Evolutionary conservation across 106 monocot species (phyloP), one percentile per base, ranked within the genome.

Genomic region (Acorus gramineus): DNA sequence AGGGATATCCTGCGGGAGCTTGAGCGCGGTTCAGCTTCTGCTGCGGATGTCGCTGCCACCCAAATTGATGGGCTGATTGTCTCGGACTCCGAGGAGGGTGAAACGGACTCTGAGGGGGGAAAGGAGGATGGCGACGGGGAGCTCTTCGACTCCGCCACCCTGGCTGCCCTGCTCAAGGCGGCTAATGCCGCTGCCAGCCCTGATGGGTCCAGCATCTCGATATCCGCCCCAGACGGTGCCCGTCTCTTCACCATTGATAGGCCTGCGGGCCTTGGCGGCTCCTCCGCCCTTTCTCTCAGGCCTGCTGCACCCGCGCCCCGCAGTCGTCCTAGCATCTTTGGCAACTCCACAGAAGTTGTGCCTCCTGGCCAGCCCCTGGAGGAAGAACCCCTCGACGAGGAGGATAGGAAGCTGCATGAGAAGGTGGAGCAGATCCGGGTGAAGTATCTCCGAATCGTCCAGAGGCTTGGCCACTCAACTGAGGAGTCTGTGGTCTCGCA

Each of bases 391-490:
- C 77, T 88, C 82, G 70, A 75, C 52, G 85, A 87, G 57, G 87
- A 88, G 50, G 91, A 96, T 68, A 87, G 71, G 77, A 85, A 81
- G 64, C 63, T 96, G 50, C 85, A 85, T 68, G 91, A 91, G 59
- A 91, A 96, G 69, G 85, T 96, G 67, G 91, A 91, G 52, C 64
- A 63, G 55, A 88, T 96, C 47, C 82, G 85, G 66, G 87, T 91
- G 66, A 96, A 87, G 76, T 96, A 87, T 67, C 73, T 96, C 6
- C 82, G 91, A 8, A 87, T 96, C 11, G 81, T 91, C 47, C 77
- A 85, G 52, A 70, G 96, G 51, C 58, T 91, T 51, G 91, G 87
- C 2, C 79, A 87, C 66, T 85, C 91, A 56, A 82, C 96, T 47
- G 87, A 96, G 64, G 91, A 96, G 49, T 75, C 83, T 3, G 85